Evolutionary conservation across 768 basidiomycete species (phyloP), one percentile per base, ranked within the genome.

Genomic region (Cantharellus cinnabarinus): DNA sequence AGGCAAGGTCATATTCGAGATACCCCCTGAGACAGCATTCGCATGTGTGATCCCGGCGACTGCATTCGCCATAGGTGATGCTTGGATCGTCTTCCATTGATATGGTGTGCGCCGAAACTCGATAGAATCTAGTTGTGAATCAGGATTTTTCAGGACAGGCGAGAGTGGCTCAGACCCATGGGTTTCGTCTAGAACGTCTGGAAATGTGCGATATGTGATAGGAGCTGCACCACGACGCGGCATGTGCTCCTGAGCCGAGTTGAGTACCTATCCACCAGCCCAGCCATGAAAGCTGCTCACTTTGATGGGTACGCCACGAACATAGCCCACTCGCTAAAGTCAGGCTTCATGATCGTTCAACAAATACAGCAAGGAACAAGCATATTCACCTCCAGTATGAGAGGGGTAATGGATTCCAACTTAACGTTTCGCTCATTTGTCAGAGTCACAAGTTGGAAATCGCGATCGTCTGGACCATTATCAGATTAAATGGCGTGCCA

Each of bases 341-440:
- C 10, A 48, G 29, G 10, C 44, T 54, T 54, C 10, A 54, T 54
- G 10, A 10, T 10, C 29, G 29, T 48, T 48, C 44, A 10, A 48
- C 44, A 29, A 29, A 29, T 29, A 29, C 20, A 29, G 1, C 20
- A 29, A 29, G 20, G 20, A 29, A 29, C 38, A 7, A 54, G 7
- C 14, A 37, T 54, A 41, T 72, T 44, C 63, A 79, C 88, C 75
- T 83, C 76, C 73, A 86, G 79, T 42, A 76, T 76, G 41, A 84
- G 81, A 1, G 73, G 68, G 58, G 81, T 79, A 2, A 97, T 76
- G 0, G 90, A 94, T 87, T 90, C 94, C 66, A 97, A 86, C 10
- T 89, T 75, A 41, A 99, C 70, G 0, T 87, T 91, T 20, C 89
- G 79, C 66, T 98, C 95, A 67, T 90, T 93, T 1, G 89, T 88